Base-by-base conservation (phyloP, 2,329 filamentous ascomycete genomes). In the Dothistroma pini region DNA sequence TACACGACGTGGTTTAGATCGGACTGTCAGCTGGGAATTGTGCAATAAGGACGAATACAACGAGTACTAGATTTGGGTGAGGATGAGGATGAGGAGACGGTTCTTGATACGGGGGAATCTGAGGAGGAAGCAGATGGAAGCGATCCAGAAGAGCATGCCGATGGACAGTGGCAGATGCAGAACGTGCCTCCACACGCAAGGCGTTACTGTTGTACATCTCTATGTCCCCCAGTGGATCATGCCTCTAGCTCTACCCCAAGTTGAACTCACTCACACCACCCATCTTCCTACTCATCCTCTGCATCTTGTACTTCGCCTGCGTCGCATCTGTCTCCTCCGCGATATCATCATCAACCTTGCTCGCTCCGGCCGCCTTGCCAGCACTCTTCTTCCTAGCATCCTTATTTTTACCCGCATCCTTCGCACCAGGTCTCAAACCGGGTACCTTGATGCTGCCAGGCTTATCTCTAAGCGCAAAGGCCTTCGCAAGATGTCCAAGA, bases 401-500 rank as follows among this genome's bases (percentile, higher is more conserved):
- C 72, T 80, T 82, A 69, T 60, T 77, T 70, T 79, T 80, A 68
- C 76, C 77, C 11, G 74, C 75, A 44, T 78, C 80, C 31, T 78
- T 75, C 68, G 77, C 76, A 52, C 78, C 79, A 7, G 79, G 81
- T 44, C 83, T 74, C 57, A 84, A 72, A 5, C 80, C 80, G 0
- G 79, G 79, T 49, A 81, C 79, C 38, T 78, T 78, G 63, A 99
- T 96, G 54, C 90, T 89, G 5, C 89, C 89, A 0, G 95, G 95
- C 34, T 91, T 87, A 75, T 99, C 95, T 65, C 96, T 84, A 67
- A 99, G 78, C 1, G 88, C 95, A 73, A 96, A 99, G 29, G 89
- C 91, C 80, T 99, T 99, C 8, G 93, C 93, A 66, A 95, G 80
- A 80, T 99, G 95, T 2, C 95, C 95, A 8, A 97, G 79, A 75